Evolutionary conservation across 2,329 filamentous ascomycete species (phyloP), one percentile per base, ranked within the genome.

Genomic region (Aureobasidium sp.): DNA sequence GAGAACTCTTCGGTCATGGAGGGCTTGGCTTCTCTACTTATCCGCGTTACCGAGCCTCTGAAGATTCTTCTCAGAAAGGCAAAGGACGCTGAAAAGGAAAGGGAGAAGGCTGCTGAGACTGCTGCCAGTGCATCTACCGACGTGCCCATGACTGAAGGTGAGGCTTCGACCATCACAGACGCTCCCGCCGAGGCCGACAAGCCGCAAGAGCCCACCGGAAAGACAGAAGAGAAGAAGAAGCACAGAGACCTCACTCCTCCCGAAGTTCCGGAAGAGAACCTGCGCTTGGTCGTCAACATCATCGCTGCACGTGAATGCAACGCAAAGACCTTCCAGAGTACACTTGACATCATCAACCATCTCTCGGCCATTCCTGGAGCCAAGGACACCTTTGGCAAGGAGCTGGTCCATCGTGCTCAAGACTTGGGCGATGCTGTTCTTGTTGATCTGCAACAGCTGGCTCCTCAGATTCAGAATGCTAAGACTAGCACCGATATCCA

Each of bases 1-100:
- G 94, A 99, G 76, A 99, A 91, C 75, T 92, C 93, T n/a, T 83
- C 87, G 7, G 93, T 96, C 62, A 97, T 99, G 92, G 93, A 96
- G 68, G 87, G 91, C 65, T 82, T 99, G 29, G 94, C 94, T 2
- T 87, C 88, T 66, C 79, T 99, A 34, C 82, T 99, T 29, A 93
- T 91, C 73, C 87, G 89, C 66, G 91, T 97, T 62, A 99, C 94
- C 0, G 82, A 88, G 62, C 94, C 94, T 12, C 81, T 99, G 29
- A 89, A 90, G 65, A 85, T 87, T 36, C 79, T 96, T 27, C 86
- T 96, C 67, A 89, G 90, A 63, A 90, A 91, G 64, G 89, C 92
- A 65, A 92, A 89, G 71, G 90, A 93, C 68, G 69, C 80, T 12
- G 83, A 88, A 44, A 75, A 78, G 52, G 71, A 73, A 42, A 64